These are phyloP conservation scores for Hypoxylon sp. DNA, from an alignment of 2,329 filamentous ascomycete genomes.

Conservation along the genomic window DNA sequence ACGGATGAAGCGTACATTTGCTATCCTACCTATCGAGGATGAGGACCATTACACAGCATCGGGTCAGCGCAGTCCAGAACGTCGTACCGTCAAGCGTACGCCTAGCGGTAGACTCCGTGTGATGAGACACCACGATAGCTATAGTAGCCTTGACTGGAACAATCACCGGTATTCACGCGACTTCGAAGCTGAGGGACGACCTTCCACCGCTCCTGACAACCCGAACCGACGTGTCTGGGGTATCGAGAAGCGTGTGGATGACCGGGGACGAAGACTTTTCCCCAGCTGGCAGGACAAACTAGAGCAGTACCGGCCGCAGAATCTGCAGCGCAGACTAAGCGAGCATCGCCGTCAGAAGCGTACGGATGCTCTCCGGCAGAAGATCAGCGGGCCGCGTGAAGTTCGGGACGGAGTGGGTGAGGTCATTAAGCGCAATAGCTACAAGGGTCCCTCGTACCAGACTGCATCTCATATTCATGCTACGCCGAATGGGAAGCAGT, in stretches of 20 bases:
- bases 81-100: conserved; percentile 71
- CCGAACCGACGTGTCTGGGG: conserved; percentile 50
- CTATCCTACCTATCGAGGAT: conserved; percentile 68
- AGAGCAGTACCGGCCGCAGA: conserved; percentile 65
- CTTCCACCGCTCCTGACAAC: conserved; percentile 57
- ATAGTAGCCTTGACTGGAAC: conserved; percentile 47
- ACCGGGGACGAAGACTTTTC: conserved; percentile 53
- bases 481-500: conserved; percentile 22
- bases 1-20: conserved; percentile 71
- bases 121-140: conserved; percentile 67
- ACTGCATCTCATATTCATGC: conserved; percentile 26
- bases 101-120: conserved; percentile 73
- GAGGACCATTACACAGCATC: conserved; percentile 56
- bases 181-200: conserved; percentile 50
- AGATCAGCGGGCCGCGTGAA: conserved; percentile 72
- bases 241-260: conserved; percentile 53
- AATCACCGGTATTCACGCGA: conserved; percentile 45
- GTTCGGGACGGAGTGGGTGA: conserved; percentile 72
- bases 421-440: conserved; percentile 64
- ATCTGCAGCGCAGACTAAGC: conserved; percentile 68
- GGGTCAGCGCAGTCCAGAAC: conserved; percentile 61
- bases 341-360: conserved; percentile 72
- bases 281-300: conserved; percentile 63
- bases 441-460: conserved; percentile 56
- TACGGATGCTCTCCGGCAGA: conserved; percentile 70